phyloP scores from a whole-genome alignment of 2,329 filamentous ascomycete genomes.

The Aspergillus alliaceus region DNA sequence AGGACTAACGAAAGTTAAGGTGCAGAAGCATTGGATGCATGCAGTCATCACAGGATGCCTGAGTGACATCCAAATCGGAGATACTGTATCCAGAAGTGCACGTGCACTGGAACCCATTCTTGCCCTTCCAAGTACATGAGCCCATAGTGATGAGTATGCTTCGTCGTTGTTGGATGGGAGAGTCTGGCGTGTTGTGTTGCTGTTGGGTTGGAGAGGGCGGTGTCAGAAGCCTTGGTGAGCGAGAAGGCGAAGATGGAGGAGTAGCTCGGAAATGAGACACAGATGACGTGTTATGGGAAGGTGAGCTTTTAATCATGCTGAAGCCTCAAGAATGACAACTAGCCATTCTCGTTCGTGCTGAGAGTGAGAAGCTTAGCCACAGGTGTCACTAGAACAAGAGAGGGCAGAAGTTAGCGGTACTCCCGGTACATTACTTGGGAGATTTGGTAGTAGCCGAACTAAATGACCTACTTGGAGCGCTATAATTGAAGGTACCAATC shows the following conservation, averaged over 20 bases:
- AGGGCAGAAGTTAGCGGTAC: neutral
- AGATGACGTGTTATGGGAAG: neutral
- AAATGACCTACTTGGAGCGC: neutral
- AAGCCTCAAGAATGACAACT: neutral
- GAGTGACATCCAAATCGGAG: neutral
- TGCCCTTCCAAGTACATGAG: neutral
- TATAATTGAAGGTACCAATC: neutral
- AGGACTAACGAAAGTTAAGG: neutral
- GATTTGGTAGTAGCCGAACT: neutral
- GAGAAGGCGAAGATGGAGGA: neutral
- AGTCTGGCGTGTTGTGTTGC: neutral
- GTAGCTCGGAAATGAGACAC: neutral
- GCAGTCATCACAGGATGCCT: neutral
- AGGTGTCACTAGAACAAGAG: neutral
- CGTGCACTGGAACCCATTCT: neutral
- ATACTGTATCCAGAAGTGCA: neutral
- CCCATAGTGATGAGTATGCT: neutral
- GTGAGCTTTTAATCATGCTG: neutral
- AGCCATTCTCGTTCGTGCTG: neutral
- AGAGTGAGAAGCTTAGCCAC: neutral
- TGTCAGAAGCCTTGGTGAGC: neutral
- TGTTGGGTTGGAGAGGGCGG: neutral
- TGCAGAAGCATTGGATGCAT: slow-evolving; percentile 3
- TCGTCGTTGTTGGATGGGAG: neutral
- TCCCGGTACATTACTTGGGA: neutral